Evolutionary conservation across 2,329 filamentous ascomycete species (phyloP), one percentile per base, ranked within the genome.

Genomic region (Aspergillus oerlinghausenensis): DNA sequence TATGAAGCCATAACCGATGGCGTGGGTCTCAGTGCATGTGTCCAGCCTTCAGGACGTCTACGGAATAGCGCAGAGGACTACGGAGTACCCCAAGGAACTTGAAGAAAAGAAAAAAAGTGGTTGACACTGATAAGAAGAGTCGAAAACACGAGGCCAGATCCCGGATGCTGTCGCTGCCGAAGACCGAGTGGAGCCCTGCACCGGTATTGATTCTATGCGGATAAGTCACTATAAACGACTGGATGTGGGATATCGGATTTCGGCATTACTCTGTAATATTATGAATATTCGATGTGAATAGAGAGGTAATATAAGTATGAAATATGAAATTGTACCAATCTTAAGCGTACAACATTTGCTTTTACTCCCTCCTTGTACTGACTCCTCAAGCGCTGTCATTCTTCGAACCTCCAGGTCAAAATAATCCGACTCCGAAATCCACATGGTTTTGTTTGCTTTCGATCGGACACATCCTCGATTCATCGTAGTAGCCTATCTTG

Each of bases 101-200:
- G 43, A 23, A 23, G 21, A 23, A 23, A 19, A 29, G 28, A 49
- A n/a, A 48, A 51, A 23, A 42, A 45, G 48, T n/a, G 35, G 40
- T 14, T 14, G 32, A 35, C 5, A 17, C 32, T 35, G 32, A 35
- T 23, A n/a, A 23, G 14, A 51, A 51, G n/a, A 14, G 26, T 25
- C 19, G 7, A 40, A 47, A 51, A 59, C 54, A 56, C 53, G 56
- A 57, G 53, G 56, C 56, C 54, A 60, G 61, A 61, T 61, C 57
- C 58, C 60, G 60, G 60, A 61, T 61, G 57, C 48, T 63, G 55
- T 54, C 49, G 57, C 49, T 52, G 59, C 61, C 59, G 61, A 52
- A 40, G 51, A 52, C 61, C 61, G 61, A 51, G 60, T 62, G 58
- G 58, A 59, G 54, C 23, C 21, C 50, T 48, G 32, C 21, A 5